Conservation (phyloP, 2,329 filamentous ascomycete genomes). For the Verticillium nonalfalfae region DNA sequence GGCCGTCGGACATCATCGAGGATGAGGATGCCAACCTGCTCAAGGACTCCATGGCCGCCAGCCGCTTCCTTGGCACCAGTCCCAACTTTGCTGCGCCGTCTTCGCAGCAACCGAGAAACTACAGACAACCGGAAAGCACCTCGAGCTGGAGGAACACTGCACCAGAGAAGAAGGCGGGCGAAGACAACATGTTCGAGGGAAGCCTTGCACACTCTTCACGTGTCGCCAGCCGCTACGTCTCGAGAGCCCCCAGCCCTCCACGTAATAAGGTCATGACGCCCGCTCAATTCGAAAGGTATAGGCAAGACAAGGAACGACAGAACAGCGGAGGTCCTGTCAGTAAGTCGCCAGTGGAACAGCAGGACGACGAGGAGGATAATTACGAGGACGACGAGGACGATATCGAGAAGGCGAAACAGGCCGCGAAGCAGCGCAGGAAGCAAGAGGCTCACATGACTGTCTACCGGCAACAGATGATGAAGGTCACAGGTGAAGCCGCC, state of each 20-base stretch:
- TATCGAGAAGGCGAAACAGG: slow-evolving; percentile 63
- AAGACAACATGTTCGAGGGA: slow-evolving; percentile 51
- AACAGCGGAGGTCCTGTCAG: slow-evolving; percentile 31
- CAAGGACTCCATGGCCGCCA: slow-evolving; percentile 44
- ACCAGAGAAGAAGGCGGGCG: slow-evolving; percentile 27
- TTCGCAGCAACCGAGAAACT: slow-evolving; percentile 24
- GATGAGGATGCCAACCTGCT: slow-evolving; percentile 49
- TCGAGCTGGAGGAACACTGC: slow-evolving; percentile 8
- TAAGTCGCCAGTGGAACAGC: slow-evolving; percentile 42
- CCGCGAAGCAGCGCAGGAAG: slow-evolving; percentile 72
- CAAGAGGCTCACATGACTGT: slow-evolving; percentile 87
- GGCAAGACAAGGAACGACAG: slow-evolving; percentile 64
- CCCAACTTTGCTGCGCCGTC: neutral
- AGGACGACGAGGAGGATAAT: slow-evolving; percentile 57
- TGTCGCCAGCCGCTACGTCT: slow-evolving; percentile 25
- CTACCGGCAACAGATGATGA: slow-evolving; percentile 95
- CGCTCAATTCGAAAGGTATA: slow-evolving; percentile 77
- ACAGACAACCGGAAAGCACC: neutral
- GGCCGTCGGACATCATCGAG: slow-evolving; percentile 32
- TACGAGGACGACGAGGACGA: slow-evolving; percentile 77
- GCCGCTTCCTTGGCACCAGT: slow-evolving; percentile 30
- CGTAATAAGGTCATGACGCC: slow-evolving; percentile 83
- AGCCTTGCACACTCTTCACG: slow-evolving; percentile 30
- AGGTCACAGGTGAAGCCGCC: slow-evolving; percentile 72
- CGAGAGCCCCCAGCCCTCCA: slow-evolving; percentile 29